Evolutionary conservation across 495 filamentous ascomycete genomes (phyloP).

Genomic region (Lentithecium fluviatile): DNA sequence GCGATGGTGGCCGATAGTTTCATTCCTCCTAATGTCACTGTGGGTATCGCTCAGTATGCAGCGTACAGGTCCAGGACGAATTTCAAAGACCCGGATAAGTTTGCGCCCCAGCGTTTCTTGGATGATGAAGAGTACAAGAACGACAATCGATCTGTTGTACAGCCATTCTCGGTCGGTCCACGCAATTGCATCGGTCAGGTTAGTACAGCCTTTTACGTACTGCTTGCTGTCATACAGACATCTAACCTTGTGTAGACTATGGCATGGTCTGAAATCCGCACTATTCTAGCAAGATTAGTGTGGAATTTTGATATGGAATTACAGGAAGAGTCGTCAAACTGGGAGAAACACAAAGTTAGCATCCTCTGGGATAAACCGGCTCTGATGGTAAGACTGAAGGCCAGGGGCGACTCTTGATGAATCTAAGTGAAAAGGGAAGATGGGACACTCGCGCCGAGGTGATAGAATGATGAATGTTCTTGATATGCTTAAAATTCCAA

Average conservation of each 20-base stretch:
- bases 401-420: not conserved
- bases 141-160: constrained; percentile 2
- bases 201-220: not conserved
- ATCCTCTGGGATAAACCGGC: constrained; percentile 25
- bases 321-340: not conserved
- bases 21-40: not conserved
- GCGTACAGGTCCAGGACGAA: not conserved
- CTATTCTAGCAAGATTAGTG: constrained; percentile 13
- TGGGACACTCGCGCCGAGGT: too few relatives aligned
- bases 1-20: not conserved
- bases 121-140: constrained; percentile 9
- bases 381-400: constrained; percentile 8
- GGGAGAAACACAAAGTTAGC: constrained; percentile 18
- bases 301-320: constrained; percentile 25
- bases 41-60: constrained; percentile 6
- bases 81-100: constrained; percentile 7
- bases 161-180: constrained; percentile 24
- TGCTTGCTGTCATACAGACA: not conserved
- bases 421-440: too few relatives aligned
- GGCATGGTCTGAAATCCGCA: constrained; percentile 10
- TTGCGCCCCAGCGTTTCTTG: constrained; percentile 18
- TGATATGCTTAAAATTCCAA: too few relatives aligned
- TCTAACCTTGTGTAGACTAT: not conserved
- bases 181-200: constrained; percentile 23
- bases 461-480: too few relatives aligned